Percentiles rank a stretch among this genome's conserved stretches.
Conservation (phyloP, 202 grass and related monocot species). For the Carex arenaria region DNA sequence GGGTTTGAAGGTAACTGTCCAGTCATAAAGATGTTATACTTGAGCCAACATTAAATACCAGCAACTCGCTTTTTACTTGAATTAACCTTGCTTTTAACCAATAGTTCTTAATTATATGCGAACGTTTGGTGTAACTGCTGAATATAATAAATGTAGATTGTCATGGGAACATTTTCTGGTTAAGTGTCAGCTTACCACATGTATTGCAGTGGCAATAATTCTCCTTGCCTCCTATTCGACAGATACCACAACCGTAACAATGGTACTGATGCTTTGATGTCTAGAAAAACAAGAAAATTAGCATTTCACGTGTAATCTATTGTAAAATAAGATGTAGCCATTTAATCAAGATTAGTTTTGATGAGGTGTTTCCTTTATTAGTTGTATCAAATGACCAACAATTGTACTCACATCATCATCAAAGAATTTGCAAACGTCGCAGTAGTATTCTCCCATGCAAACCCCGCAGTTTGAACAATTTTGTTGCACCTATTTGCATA, state of each 20-base stretch:
- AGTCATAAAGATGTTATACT: background rate
- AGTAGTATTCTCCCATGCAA: constrained; percentile 85
- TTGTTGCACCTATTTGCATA: constrained; percentile 47
- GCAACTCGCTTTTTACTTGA: background rate
- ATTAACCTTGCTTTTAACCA: background rate
- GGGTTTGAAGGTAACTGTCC: background rate
- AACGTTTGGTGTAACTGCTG: background rate
- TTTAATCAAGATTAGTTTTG: background rate
- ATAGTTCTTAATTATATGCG: background rate
- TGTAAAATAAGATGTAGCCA: background rate
- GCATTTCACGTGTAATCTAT: background rate
- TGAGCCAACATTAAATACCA: background rate
- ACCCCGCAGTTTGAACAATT: constrained; percentile 58
- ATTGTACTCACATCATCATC: constrained; percentile 60
- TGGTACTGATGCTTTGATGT: constrained; percentile 66
- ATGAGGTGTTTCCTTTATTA: background rate
- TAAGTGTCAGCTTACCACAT: constrained; percentile 37
- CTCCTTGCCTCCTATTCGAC: constrained; percentile 56
- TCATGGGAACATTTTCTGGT: background rate
- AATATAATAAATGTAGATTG: background rate
- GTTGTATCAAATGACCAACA: background rate
- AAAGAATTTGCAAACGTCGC: constrained; percentile 72
- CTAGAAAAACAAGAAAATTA: constrained; percentile 28
- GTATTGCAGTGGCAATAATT: constrained; percentile 64
- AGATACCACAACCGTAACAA: constrained; percentile 84